Evolutionary conservation across 2,329 filamentous ascomycete species (phyloP).

Genomic region (Pseudophaeomoniella oleicola): DNA sequence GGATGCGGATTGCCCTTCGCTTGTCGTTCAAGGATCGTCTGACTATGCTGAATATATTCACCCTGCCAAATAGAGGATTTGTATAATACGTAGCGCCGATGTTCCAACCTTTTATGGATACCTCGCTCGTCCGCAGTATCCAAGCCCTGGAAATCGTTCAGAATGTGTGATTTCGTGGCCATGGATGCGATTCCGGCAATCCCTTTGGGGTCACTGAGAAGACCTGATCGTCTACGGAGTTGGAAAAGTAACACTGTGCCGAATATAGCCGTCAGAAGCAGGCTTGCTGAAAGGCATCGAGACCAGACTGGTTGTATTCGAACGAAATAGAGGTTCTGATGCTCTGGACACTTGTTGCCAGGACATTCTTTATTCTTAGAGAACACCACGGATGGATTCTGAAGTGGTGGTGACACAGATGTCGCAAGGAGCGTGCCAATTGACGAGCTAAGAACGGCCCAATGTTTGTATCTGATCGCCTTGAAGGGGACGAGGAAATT

Average conservation of each 20-base stretch:
- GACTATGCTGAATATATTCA: slow-evolving; percentile 25
- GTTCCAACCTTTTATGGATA: slow-evolving; percentile 30
- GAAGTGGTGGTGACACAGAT: slow-evolving; percentile 29
- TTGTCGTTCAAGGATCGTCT: slow-evolving; percentile 13
- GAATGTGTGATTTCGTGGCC: slow-evolving; percentile 33
- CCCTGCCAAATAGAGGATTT: slow-evolving; percentile 37
- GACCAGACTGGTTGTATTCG: slow-evolving; percentile 30
- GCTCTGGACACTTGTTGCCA: slow-evolving; percentile 5
- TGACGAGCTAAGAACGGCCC: slow-evolving; percentile 31
- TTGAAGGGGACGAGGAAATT: slow-evolving; percentile 31
- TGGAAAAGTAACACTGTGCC: slow-evolving; percentile 27
- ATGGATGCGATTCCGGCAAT: slow-evolving; percentile 37
- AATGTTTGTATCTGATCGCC: slow-evolving; percentile 29
- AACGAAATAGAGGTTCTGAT: slow-evolving; percentile 23
- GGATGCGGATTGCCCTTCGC: slow-evolving; percentile 24
- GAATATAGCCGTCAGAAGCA: slow-evolving; percentile 26
- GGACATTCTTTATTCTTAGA: slow-evolving; percentile 18
- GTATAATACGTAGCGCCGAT: slow-evolving; percentile 33
- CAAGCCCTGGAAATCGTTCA: slow-evolving; percentile 31
- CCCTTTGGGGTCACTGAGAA: slow-evolving; percentile 32
- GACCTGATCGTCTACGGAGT: slow-evolving; percentile 31
- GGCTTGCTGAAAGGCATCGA: slow-evolving; percentile 23
- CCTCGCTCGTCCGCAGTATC: slow-evolving; percentile 26
- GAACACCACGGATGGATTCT: slow-evolving; percentile 29
- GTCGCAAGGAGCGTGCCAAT: slow-evolving; percentile 29